Evolutionary conservation across 495 filamentous ascomycete species (phyloP).

Genomic region (Evernia prunastri): DNA sequence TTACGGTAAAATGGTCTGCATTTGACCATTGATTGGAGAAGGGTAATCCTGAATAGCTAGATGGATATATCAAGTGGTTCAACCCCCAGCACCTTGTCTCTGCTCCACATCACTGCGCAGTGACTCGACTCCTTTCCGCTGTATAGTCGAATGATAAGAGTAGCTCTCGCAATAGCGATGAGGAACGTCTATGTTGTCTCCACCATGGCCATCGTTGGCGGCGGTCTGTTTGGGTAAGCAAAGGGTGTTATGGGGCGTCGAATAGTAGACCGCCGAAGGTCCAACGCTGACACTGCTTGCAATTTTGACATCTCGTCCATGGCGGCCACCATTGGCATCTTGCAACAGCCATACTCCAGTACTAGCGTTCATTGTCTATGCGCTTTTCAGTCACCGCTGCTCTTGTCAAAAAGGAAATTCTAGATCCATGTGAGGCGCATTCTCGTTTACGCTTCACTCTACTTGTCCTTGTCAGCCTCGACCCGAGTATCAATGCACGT

Average conservation of each 20-base stretch:
- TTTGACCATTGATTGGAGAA: not conserved
- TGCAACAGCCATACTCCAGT: constrained; percentile 26
- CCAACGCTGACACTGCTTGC: not conserved
- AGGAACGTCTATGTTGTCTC: constrained; percentile 71
- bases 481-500: not conserved
- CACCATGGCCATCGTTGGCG: constrained; percentile 69
- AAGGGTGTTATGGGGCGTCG: constrained; percentile 30
- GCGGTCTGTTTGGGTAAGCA: constrained; percentile 61
- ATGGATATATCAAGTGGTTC: not conserved
- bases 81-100: not conserved
- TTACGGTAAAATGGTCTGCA: not conserved
- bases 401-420: constrained; percentile 48
- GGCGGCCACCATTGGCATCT: constrained; percentile 23
- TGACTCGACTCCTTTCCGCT: not conserved
- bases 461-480: not conserved
- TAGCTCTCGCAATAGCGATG: constrained; percentile 29
- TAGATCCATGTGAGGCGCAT: not conserved
- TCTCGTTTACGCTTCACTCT: not conserved
- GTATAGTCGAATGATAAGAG: not conserved
- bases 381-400: too few species aligned
- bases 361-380: too few species aligned
- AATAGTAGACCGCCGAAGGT: constrained; percentile 22
- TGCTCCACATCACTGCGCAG: not conserved
- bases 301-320: constrained; percentile 30
- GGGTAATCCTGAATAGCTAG: not conserved